Conservation (phyloP, 1,284 basidiomycete species). For the Tylopilus orsonianus region DNA sequence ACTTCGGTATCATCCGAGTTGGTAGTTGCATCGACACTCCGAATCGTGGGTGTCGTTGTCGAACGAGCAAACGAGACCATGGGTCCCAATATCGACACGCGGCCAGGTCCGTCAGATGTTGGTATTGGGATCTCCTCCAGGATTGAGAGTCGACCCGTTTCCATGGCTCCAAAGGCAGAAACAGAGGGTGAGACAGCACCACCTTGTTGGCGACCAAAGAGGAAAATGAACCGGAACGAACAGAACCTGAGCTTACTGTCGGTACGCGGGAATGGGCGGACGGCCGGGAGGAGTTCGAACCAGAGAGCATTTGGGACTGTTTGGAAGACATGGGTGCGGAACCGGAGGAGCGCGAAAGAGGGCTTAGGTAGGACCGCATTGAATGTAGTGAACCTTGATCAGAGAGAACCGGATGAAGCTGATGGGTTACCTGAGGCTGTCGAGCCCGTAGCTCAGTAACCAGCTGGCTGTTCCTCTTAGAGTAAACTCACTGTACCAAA, state of each 20-base stretch:
- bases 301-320: conserved; percentile 34
- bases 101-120: conserved; percentile 23
- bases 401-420: conserved; percentile 41
- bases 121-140: conserved; percentile 21
- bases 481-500: conserved; percentile 55
- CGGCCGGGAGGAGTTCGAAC: conserved; percentile 50
- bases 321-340: conserved; percentile 50
- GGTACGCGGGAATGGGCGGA: conserved; percentile 39
- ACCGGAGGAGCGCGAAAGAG: conserved; percentile 43
- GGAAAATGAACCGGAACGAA: conserved; percentile 52
- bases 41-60: conserved; percentile 29
- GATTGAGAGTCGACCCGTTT: conserved; percentile 24
- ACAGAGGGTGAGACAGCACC: conserved; percentile 34
- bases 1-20: conserved; percentile 33
- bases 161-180: conserved; percentile 41
- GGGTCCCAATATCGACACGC: conserved; percentile 35
- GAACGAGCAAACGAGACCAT: conserved; percentile 36
- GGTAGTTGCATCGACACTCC: conserved; percentile 34
- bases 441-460: conserved; percentile 11
- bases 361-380: conserved; percentile 51
- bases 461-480: conserved; percentile 8
- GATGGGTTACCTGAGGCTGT: conserved; percentile 45
- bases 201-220: conserved; percentile 42
- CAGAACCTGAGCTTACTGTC: conserved; percentile 41
- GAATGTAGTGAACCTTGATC: conserved; percentile 64